A percentile compares a stretch with the other conserved stretches of the same genome.
Conservation (phyloP, 2,329 filamentous ascomycete species). For the Aureobasidium uvarum region DNA sequence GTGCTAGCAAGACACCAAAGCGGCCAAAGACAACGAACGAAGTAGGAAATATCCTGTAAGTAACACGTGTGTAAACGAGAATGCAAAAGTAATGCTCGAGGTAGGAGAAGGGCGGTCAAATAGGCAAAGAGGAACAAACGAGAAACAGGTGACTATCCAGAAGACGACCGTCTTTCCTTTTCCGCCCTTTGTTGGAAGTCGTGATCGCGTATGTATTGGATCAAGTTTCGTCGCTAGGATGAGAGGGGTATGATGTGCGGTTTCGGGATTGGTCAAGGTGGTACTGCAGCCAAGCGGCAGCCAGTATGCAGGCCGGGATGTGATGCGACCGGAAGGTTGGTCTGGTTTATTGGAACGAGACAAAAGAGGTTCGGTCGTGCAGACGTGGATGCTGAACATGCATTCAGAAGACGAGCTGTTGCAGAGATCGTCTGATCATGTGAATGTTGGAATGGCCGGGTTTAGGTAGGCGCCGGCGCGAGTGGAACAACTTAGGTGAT, state of each 20-base stretch:
- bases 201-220: background rate
- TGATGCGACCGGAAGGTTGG: background rate
- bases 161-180: background rate
- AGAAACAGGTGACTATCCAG: slow-evolving; percentile 16
- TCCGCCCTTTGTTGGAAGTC: background rate
- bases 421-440: slow-evolving; percentile 19
- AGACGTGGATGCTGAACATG: background rate
- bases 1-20: background rate
- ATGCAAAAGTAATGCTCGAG: background rate
- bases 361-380: slow-evolving; percentile 7
- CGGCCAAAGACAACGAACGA: background rate
- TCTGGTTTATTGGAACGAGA: slow-evolving; percentile 3
- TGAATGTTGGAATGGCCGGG: background rate
- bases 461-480: slow-evolving; percentile 4
- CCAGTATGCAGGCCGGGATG: slow-evolving; percentile 14
- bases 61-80: background rate
- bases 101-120: slow-evolving; percentile 5
- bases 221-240: slow-evolving; percentile 1
- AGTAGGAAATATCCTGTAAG: background rate
- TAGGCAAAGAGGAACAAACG: background rate
- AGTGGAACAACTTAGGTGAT: background rate
- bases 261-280: slow-evolving; percentile 9
- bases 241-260: slow-evolving; percentile 10
- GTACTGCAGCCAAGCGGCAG: slow-evolving; percentile 23
- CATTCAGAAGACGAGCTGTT: background rate